These are phyloP conservation scores for Botryosphaeria dothidea DNA, from an alignment of 2,329 filamentous ascomycete species.

Conservation along the genomic window DNA sequence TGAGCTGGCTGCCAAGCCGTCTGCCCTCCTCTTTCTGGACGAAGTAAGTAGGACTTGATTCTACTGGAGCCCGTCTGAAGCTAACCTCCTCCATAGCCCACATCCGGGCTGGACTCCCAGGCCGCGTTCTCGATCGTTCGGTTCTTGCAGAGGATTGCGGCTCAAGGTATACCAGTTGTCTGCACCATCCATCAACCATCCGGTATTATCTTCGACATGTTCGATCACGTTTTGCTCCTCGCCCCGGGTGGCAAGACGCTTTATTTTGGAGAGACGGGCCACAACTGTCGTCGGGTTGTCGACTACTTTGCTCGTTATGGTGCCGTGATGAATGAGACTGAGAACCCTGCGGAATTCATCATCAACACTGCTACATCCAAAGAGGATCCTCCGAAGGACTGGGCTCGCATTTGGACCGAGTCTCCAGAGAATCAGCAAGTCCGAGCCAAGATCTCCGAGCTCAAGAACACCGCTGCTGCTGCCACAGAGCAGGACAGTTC, in stretches of 20 bases:
- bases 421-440: slow-evolving; percentile 43
- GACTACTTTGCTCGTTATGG: slow-evolving; percentile 57
- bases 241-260: slow-evolving; percentile 37
- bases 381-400: slow-evolving; percentile 50
- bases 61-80: slow-evolving; percentile 45
- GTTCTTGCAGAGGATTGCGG: slow-evolving; percentile 63
- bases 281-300: slow-evolving; percentile 42
- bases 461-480: slow-evolving; percentile 42
- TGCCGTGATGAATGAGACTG: slow-evolving; percentile 50
- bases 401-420: slow-evolving; percentile 47
- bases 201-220: slow-evolving; percentile 47
- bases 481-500: slow-evolving; percentile 32
- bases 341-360: slow-evolving; percentile 58
- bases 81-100: slow-evolving; percentile 76
- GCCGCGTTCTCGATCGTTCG: slow-evolving; percentile 64
- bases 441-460: slow-evolving; percentile 47
- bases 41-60: slow-evolving; percentile 41
- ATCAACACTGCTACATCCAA: slow-evolving; percentile 52
- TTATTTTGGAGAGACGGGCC: slow-evolving; percentile 50
- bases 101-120: slow-evolving; percentile 57
- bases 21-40: slow-evolving; percentile 68
- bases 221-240: slow-evolving; percentile 47
- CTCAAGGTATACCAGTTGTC: slow-evolving; percentile 46
- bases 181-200: slow-evolving; percentile 51
- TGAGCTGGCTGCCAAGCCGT: slow-evolving; percentile 66